A percentile compares a stretch with the other conserved stretches of the same genome.
Evolutionary conservation across 169 alveolate species (phyloP).

Genomic region (Plasmodium ovale): DNA sequence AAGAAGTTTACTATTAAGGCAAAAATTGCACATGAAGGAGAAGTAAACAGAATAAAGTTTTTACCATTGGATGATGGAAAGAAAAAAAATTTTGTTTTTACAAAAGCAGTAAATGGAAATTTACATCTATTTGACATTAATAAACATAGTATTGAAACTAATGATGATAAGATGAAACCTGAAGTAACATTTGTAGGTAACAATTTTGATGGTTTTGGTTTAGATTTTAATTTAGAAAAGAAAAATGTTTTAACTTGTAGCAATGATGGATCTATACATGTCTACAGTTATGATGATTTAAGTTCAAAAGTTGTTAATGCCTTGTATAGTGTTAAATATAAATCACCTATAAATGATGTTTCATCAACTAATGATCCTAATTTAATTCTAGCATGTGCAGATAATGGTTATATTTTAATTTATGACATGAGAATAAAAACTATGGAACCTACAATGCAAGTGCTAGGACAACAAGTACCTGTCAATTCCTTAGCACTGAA

Average conservation of each 20-base stretch:
- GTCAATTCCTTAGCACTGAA: conserved; percentile 32
- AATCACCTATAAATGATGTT: conserved; percentile 45
- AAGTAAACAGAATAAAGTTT: conserved; percentile 55
- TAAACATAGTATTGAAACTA: conserved; percentile 48
- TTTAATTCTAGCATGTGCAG: conserved; percentile 56
- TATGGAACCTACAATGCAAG: conserved; percentile 51
- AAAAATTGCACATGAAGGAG: conserved; percentile 55
- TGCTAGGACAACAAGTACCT: conserved; percentile 60
- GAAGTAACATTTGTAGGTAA: conserved; percentile 58
- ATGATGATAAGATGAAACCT: conserved; percentile 54
- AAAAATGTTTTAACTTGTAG: conserved; percentile 46
- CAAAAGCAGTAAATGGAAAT: conserved; percentile 56
- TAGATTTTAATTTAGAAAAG: conserved; percentile 17
- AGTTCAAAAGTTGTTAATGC: not conserved
- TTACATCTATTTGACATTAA: conserved; percentile 56
- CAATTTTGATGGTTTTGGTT: conserved; percentile 49
- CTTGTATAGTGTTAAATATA: conserved; percentile 43
- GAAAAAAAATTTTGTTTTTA: conserved; percentile 42
- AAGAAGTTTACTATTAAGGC: conserved; percentile 57
- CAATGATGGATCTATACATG: conserved; percentile 42
- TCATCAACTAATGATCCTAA: conserved; percentile 60
- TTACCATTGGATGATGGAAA: conserved; percentile 45
- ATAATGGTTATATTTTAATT: conserved; percentile 51
- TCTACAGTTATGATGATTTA: conserved; percentile 20
- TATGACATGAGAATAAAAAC: conserved; percentile 36